Conservation (phyloP, 2,329 filamentous ascomycete species). For the Microthyrium microscopicum region DNA sequence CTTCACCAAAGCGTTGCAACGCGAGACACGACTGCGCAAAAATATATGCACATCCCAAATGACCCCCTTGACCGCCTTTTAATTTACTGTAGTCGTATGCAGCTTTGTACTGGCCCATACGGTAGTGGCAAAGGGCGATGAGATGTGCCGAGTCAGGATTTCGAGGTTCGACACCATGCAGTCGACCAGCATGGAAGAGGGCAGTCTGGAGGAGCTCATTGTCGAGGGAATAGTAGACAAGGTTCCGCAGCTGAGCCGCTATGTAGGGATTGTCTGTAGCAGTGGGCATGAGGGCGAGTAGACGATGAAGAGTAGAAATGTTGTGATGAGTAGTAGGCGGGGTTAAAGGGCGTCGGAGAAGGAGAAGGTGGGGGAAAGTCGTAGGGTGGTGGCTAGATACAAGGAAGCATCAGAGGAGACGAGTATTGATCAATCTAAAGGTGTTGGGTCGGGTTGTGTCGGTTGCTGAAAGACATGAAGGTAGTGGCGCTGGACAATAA, state of each 20-base stretch:
- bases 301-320: too few relatives aligned
- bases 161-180: slow-evolving; percentile 68
- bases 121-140: slow-evolving; percentile 68
- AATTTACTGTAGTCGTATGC: slow-evolving; percentile 57
- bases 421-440: too few relatives aligned
- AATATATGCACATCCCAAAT: slow-evolving; percentile 78
- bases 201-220: slow-evolving; percentile 81
- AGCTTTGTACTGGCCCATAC: slow-evolving; percentile 65
- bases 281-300: too few relatives aligned
- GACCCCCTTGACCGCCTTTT: slow-evolving; percentile 46
- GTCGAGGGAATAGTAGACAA: slow-evolving; percentile 65
- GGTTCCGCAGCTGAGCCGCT: slow-evolving; percentile 44
- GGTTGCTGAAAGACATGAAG: too few relatives aligned
- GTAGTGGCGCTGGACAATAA: too few relatives aligned
- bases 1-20: slow-evolving; percentile 64
- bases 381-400: too few relatives aligned
- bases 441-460: too few relatives aligned
- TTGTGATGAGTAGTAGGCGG: too few relatives aligned
- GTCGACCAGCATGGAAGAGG: slow-evolving; percentile 78
- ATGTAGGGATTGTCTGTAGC: too few relatives aligned
- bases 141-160: slow-evolving; percentile 70
- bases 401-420: too few relatives aligned
- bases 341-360: too few relatives aligned
- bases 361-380: too few relatives aligned
- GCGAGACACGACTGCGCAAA: slow-evolving; percentile 79